A percentile compares a stretch with the other conserved stretches of the same genome.
These are phyloP conservation scores for Vigna mungo DNA, from an alignment of 306 rosid species.

Conservation along the genomic window DNA sequence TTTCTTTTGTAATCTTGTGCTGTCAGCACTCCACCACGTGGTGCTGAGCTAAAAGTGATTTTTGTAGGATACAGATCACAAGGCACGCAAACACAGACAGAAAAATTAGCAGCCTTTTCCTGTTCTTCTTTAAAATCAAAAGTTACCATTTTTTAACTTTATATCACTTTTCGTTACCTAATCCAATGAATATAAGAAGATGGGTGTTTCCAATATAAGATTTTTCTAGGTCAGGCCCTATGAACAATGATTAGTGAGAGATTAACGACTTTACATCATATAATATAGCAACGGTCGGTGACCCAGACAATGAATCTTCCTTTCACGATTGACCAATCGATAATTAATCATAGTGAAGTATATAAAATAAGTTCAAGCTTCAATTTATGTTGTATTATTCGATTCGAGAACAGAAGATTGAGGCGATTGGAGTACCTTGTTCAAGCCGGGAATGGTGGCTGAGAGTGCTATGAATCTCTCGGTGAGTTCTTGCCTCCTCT, in stretches of 20 bases:
- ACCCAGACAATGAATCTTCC: too few relatives aligned
- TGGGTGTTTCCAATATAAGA: too few relatives aligned
- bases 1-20: neutral
- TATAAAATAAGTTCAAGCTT: too few relatives aligned
- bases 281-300: too few relatives aligned
- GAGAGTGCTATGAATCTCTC: conserved; percentile 53
- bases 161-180: neutral
- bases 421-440: conserved; percentile 39
- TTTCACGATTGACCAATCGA: neutral
- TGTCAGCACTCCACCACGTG: neutral
- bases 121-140: neutral
- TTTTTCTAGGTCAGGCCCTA: too few relatives aligned
- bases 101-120: neutral
- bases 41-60: neutral
- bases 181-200: too few relatives aligned
- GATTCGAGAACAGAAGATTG: neutral
- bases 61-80: neutral
- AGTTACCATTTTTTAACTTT: neutral
- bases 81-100: neutral
- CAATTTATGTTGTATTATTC: too few relatives aligned
- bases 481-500: conserved; percentile 48
- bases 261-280: too few relatives aligned
- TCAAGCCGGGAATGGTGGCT: conserved; percentile 50
- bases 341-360: too few relatives aligned
- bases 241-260: too few relatives aligned